Evolutionary conservation across 2,329 filamentous ascomycete species (phyloP), one percentile per base, ranked within the genome.

Genomic region (Exophiala aquamarina): DNA sequence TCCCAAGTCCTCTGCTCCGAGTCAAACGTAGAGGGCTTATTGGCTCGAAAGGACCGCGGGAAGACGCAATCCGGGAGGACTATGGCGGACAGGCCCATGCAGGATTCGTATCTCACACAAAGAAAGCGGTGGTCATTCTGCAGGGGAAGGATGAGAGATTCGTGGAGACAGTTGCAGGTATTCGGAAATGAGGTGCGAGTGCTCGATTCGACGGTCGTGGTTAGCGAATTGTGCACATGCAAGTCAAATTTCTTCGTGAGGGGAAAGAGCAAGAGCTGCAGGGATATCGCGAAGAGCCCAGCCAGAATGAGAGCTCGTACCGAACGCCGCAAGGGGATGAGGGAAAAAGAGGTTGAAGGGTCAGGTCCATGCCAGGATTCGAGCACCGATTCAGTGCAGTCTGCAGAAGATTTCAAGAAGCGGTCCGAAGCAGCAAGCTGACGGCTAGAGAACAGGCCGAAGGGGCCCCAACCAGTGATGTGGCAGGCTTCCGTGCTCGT

Each of bases 11-110:
- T 41, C 13, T 50, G 13, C 43, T 28, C 14, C 35, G 37, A 14
- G 17, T 33, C 33, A 26, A 46, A 33, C 14, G 9, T n/a, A 31
- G 33, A 28, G 34, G 39, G 47, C 23, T 31, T 36, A 35, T 31
- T 50, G 41, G 43, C 47, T 36, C 44, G 38, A 50, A 36, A 48
- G 21, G 29, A 21, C 21, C 41, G 20, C n/a, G 40, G 44, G 18
- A 44, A 54, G 45, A 44, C 50, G 47, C 43, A 48, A 44, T 31
- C 11, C 11, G 15, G 7, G 11, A 8, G 13, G 21, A 28, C 8
- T 15, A 28, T 3, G 38, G 11, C 6, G 23, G 23, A 26, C 23
- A 11, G 6, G 6, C 23, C 6, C 6, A 26, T 26, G 23, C 23
- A 26, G 11, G 6, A 6, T 11, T 26, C 23, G 13, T 41, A 9